A percentile compares a stretch with the other conserved stretches of the same genome.
Evolutionary conservation across 2,329 filamentous ascomycete genomes (phyloP).

Genomic region (Albophoma yamanashiensis): DNA sequence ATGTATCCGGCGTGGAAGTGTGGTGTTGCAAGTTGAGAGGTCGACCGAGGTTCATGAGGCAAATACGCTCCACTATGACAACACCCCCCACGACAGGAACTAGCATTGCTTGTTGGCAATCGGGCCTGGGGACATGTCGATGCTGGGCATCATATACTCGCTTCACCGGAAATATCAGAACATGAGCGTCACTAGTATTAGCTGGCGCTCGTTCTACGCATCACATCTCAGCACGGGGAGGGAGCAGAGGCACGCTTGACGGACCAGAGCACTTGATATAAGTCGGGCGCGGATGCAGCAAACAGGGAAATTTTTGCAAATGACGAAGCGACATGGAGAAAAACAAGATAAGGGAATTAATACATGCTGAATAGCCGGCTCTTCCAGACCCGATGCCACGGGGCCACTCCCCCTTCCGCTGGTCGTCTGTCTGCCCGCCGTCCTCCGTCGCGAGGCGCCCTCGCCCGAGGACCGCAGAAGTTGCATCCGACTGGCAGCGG

Average conservation of each 20-base stretch:
- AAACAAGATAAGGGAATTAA: conserved; percentile 33
- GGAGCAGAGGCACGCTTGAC: not conserved
- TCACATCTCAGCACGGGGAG: not conserved
- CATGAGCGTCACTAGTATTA: not conserved
- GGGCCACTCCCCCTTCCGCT: conserved; percentile 3
- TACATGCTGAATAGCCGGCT: conserved; percentile 34
- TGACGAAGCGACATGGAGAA: conserved; percentile 13
- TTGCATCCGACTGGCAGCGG: not conserved
- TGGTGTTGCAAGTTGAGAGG: not conserved
- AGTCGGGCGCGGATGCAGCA: not conserved
- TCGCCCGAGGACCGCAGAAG: not conserved
- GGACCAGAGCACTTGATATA: not conserved
- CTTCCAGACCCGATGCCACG: conserved; percentile 8
- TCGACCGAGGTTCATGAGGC: not conserved
- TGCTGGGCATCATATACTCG: not conserved
- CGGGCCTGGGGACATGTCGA: not conserved
- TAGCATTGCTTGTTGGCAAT: not conserved
- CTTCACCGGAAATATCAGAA: not conserved
- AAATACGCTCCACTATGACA: not conserved
- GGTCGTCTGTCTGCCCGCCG: conserved; percentile 16
- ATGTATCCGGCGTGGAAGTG: not conserved
- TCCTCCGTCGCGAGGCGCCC: conserved; percentile 2
- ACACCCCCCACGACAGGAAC: not conserved
- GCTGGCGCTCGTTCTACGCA: not conserved
- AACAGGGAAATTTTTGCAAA: conserved; percentile 10